A percentile compares a stretch with the other conserved stretches of the same genome.
phyloP scores from a whole-genome alignment of 805 yeast species.

The Saccharomyces cerevisiae region DNA sequence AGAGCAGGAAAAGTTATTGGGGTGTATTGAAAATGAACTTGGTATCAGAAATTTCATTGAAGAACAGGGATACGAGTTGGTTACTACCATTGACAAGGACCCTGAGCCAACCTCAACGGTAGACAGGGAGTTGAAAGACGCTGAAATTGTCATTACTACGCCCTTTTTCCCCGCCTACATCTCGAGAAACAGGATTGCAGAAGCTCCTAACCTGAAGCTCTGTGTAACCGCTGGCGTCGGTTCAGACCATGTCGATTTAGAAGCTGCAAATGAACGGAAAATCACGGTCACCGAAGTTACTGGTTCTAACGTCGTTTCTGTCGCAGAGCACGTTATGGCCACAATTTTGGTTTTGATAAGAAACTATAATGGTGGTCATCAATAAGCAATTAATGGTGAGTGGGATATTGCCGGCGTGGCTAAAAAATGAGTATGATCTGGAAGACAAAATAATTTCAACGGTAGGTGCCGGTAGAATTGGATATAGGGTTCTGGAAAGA shows the following conservation, averaged over 20 bases:
- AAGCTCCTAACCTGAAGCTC: conserved; percentile 63
- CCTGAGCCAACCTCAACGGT: conserved; percentile 44
- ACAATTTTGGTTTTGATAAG: conserved; percentile 53
- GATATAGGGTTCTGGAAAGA: conserved; percentile 66
- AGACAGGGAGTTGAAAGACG: conserved; percentile 59
- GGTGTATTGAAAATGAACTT: conserved; percentile 67
- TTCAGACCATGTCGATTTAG: conserved; percentile 69
- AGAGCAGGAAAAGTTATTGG: conserved; percentile 54
- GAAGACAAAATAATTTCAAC: conserved; percentile 74
- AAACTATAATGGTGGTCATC: conserved; percentile 74
- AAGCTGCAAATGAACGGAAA: conserved; percentile 52
- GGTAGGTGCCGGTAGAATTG: conserved; percentile 47
- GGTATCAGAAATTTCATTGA: conserved; percentile 62
- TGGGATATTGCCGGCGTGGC: conserved; percentile 79
- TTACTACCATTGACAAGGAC: conserved; percentile 63
- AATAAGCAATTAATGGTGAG: conserved; percentile 48
- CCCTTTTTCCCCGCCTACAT: conserved; percentile 80
- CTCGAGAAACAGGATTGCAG: conserved; percentile 54
- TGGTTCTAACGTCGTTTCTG: conserved; percentile 72
- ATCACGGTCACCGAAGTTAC: conserved; percentile 74
- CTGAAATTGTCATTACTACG: conserved; percentile 71
- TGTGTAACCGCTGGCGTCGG: conserved; percentile 81
- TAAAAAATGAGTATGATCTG: conserved; percentile 63
- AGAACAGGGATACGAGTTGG: conserved; percentile 55
- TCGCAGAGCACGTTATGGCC: conserved; percentile 35